Conservation (phyloP, 1,139 yeast species). For the Eremothecium coryli region DNA sequence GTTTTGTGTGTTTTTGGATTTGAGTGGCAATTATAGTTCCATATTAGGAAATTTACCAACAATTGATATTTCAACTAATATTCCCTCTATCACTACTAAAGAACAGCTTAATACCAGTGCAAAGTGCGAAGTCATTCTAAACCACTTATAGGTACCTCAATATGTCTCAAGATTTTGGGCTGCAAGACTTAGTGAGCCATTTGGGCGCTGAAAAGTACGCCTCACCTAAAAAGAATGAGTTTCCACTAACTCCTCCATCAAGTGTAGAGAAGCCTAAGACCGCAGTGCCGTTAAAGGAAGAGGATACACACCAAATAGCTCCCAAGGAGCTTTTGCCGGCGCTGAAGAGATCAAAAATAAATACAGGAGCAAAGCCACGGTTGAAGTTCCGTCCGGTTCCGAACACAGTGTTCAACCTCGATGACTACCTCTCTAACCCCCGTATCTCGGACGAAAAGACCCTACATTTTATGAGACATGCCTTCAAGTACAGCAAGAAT, state of each 20-base stretch:
- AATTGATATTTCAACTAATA: too few relatives aligned
- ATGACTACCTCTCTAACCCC: constrained; percentile 15
- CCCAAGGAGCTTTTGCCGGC: constrained; percentile 21
- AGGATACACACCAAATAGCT: constrained; percentile 6
- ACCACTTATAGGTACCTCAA: too few relatives aligned
- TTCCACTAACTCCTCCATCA: constrained; percentile 19
- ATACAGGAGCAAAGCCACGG: constrained; percentile 31
- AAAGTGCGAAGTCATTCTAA: too few relatives aligned
- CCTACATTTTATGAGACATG: constrained; percentile 36
- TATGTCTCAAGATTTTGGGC: too few relatives aligned
- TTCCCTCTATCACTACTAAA: too few relatives aligned
- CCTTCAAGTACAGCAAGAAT: constrained; percentile 39
- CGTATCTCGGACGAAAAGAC: constrained; percentile 24
- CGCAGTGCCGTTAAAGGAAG: background rate
- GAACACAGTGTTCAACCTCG: constrained; percentile 35
- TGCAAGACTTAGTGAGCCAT: too few relatives aligned
- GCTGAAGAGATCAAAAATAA: constrained; percentile 10
- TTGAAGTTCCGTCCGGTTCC: constrained; percentile 36
- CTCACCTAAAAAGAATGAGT: constrained; percentile 1
- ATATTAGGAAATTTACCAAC: too few relatives aligned
- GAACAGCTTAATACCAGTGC: too few relatives aligned
- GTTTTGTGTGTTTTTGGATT: too few relatives aligned
- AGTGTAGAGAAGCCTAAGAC: constrained; percentile 13
- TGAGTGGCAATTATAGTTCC: too few relatives aligned
- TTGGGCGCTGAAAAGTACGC: background rate